phyloP scores from a whole-genome alignment of 768 basidiomycete species.

The Hygrophorus russula region DNA sequence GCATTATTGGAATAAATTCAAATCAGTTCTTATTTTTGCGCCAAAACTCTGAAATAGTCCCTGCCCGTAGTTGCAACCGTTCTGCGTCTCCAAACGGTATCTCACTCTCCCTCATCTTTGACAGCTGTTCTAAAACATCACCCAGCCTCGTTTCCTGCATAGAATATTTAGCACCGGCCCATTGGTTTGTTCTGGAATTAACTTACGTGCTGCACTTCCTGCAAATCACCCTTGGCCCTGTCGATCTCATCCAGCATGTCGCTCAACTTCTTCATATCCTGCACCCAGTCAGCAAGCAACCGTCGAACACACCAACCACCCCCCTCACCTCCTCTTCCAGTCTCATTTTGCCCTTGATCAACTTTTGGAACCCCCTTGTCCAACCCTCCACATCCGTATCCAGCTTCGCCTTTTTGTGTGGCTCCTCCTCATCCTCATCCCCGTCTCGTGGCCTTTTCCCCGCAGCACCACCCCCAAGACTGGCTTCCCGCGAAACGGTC shows the following conservation, averaged over 20 bases:
- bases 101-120: conserved; percentile 3
- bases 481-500: neutral
- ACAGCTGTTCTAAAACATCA: conserved; percentile 7
- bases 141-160: conserved; percentile 1
- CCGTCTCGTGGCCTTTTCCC: neutral
- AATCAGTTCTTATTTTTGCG: too few species aligned
- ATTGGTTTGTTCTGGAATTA: neutral
- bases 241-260: conserved; percentile 6
- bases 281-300: neutral
- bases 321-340: conserved; percentile 6
- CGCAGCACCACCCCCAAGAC: neutral
- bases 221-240: conserved; percentile 1
- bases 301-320: neutral
- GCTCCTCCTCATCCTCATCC: neutral
- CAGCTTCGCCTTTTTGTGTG: neutral
- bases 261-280: conserved; percentile 3
- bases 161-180: neutral
- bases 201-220: conserved; percentile 5
- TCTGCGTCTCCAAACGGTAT: conserved; percentile 10
- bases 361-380: conserved; percentile 5
- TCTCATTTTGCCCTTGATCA: conserved; percentile 11
- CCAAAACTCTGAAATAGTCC: conserved; percentile 3
- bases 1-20: too few species aligned
- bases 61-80: neutral
- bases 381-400: neutral